Evolutionary conservation across 2,329 filamentous ascomycete species (phyloP).

Genomic region (Calonectria pseudoturangicola): DNA sequence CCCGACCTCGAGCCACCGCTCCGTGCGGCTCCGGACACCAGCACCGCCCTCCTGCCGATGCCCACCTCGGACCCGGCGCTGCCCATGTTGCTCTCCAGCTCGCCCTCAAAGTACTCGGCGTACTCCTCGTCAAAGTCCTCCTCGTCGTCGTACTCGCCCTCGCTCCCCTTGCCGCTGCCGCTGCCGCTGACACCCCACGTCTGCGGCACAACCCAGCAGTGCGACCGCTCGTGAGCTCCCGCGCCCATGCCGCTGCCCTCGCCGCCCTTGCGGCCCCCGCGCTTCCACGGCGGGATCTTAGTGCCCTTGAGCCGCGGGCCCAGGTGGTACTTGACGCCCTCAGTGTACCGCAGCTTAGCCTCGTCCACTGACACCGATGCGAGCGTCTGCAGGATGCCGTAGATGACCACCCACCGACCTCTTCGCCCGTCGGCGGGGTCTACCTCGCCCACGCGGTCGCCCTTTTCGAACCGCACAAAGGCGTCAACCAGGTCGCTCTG

Average conservation of each 20-base stretch:
- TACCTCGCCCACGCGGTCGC: conserved; percentile 68
- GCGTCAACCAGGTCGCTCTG: conserved; percentile 73
- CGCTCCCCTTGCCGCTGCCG: conserved; percentile 31
- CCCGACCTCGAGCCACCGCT: conserved; percentile 22
- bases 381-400: conserved; percentile 76
- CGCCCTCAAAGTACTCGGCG: conserved; percentile 34
- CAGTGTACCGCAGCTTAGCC: conserved; percentile 70
- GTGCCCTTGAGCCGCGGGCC: conserved; percentile 67
- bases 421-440: conserved; percentile 74
- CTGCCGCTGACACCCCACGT: conserved; percentile 58
- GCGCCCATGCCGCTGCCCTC: conserved; percentile 55
- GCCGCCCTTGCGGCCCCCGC: conserved; percentile 32
- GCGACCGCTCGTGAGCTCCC: conserved; percentile 69
- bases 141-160: conserved; percentile 39
- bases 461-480: conserved; percentile 74
- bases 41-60: conserved; percentile 17
- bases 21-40: conserved; percentile 31
- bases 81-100: conserved; percentile 9
- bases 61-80: conserved; percentile 29
- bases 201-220: conserved; percentile 70
- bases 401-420: conserved; percentile 77
- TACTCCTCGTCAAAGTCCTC: conserved; percentile 38
- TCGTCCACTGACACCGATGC: conserved; percentile 76
- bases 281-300: conserved; percentile 72
- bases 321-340: conserved; percentile 74